A percentile compares a stretch with the other conserved stretches of the same genome.
Conservation (phyloP, 805 yeast genomes). For the Kregervanrija fluxuum region DNA sequence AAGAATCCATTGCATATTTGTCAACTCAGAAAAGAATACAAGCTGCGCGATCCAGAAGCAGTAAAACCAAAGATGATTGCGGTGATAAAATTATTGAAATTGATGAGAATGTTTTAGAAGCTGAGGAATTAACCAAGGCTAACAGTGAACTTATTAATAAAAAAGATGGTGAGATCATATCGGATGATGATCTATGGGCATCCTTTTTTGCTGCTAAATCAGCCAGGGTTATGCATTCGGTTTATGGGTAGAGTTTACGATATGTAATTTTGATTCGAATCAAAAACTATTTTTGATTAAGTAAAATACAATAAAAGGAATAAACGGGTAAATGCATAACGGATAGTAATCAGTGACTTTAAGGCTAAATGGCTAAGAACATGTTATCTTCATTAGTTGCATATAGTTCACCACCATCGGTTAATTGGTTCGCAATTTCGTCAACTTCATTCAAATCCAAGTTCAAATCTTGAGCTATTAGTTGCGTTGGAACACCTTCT, state of each 20-base stretch:
- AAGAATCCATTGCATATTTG: slow-evolving; percentile 73
- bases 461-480: slow-evolving; percentile 50
- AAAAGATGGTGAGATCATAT: slow-evolving; percentile 53
- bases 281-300: background rate
- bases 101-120: slow-evolving; percentile 40
- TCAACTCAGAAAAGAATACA: slow-evolving; percentile 54
- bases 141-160: slow-evolving; percentile 42
- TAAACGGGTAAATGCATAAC: slow-evolving; percentile 11
- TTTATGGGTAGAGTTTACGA: slow-evolving; percentile 4
- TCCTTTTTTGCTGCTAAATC: slow-evolving; percentile 42
- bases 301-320: slow-evolving; percentile 16
- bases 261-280: background rate
- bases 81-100: slow-evolving; percentile 14
- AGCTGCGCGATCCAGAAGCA: slow-evolving; percentile 27
- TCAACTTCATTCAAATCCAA: slow-evolving; percentile 42
- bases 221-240: slow-evolving; percentile 15
- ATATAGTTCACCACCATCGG: slow-evolving; percentile 64
- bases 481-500: slow-evolving; percentile 68
- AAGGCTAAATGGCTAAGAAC: slow-evolving; percentile 41
- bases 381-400: slow-evolving; percentile 63
- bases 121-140: slow-evolving; percentile 47
- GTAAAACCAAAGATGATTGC: slow-evolving; percentile 8
- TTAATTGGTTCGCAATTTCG: slow-evolving; percentile 43
- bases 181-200: slow-evolving; percentile 53
- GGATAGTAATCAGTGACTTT: background rate